These are phyloP conservation scores for Ilyonectria destructans DNA, from an alignment of 2,329 filamentous ascomycete species.

Conservation along the genomic window DNA sequence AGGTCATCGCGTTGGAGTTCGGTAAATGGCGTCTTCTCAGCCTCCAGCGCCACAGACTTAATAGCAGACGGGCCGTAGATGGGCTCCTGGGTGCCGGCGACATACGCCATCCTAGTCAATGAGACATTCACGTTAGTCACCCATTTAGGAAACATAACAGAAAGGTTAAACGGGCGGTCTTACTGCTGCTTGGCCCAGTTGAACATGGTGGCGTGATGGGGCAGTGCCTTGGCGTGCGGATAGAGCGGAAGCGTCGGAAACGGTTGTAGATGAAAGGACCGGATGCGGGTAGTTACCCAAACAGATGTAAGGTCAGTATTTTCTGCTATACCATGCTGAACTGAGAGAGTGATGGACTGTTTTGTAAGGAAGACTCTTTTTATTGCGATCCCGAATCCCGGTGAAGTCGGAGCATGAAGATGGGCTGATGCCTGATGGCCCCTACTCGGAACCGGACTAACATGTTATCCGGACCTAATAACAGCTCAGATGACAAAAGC, in stretches of 20 bases:
- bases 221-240: not conserved
- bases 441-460: not conserved
- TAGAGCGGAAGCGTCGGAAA: not conserved
- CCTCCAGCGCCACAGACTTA: slow-evolving; percentile 86
- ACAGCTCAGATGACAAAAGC: no score
- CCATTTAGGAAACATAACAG: not conserved
- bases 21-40: slow-evolving; percentile 83
- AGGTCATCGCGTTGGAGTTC: slow-evolving; percentile 84
- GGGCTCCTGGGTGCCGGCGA: slow-evolving; percentile 96
- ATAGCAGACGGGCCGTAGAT: slow-evolving; percentile 94
- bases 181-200: slow-evolving; percentile 96
- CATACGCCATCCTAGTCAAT: slow-evolving; percentile 75
- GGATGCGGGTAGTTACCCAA: not conserved
- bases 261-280: not conserved
- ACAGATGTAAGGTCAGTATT: not conserved
- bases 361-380: not conserved
- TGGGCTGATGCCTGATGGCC: not conserved
- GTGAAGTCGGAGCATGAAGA: not conserved
- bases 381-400: not conserved
- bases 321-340: not conserved
- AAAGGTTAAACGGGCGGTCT: slow-evolving; percentile 52
- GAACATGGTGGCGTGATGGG: slow-evolving; percentile 75
- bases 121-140: slow-evolving; percentile 38
- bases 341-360: not conserved
- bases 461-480: not conserved